Evolutionary conservation across 106 monocot species (phyloP), one percentile per base, ranked within the genome.

Genomic region (Narthecium ossifragum): DNA sequence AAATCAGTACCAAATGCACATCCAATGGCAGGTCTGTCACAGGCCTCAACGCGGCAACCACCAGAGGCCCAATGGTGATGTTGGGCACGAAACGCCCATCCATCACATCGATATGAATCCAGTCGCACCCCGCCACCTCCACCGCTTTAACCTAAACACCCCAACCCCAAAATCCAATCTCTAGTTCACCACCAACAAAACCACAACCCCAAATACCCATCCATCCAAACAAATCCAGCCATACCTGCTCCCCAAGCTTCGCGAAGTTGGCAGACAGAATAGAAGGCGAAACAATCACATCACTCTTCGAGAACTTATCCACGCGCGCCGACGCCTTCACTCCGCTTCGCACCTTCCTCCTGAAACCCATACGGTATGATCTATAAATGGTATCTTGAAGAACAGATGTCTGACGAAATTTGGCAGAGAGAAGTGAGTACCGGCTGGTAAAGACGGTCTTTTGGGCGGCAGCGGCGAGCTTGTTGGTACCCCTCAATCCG

Each of bases 101-200:
- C 94, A 94, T 94, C 17, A 94, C 94, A 69, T 94, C 94, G 23
- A 94, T 90, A 75, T 94, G 94, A 70, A 94, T 90, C 94, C 94
- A 94, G 68, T 96, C 94, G 74, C 90, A 90, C 64, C 94, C 94
- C 57, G 94, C 94, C 51, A 73, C 73, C 67, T 96, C 94, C 46
- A 96, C 90, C 31, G 90, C 90, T 81, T 96, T 96, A 49, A 96
- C 90, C 94, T 96, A 25, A 39, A 59, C 18, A 31, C 31, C 13
- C 18, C 28, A 62, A 18, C 4, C 5, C 31, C 29, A 51, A 26
- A 18, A 11, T 10, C 14, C 4, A 47, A 13, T 12, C 10, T 20
- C n/a, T 34, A 10, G 1, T 49, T 32, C 43, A 34, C 31, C 2
- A 64, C 13, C 18, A 27, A 28, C 9, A 32, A 41, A 18, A 8